A percentile compares a stretch with the other conserved stretches of the same genome.
Conservation (phyloP, 306 rosid genomes). For the Crataegus laevigata region DNA sequence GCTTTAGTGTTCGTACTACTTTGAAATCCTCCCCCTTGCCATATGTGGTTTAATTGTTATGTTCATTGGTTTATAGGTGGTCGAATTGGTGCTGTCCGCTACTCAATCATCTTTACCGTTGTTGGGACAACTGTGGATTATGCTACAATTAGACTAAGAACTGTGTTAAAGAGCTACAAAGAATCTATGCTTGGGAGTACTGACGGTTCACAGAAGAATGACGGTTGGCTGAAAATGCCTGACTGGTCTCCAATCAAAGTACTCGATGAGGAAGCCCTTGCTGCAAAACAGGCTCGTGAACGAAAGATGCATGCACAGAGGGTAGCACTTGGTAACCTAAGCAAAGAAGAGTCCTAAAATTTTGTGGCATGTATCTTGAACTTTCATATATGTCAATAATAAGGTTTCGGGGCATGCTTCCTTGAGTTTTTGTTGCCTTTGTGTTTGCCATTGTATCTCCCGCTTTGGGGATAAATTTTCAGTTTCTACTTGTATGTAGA, state of each 20-base stretch:
- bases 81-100: constrained; percentile 61
- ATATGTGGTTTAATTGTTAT: background rate
- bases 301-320: constrained; percentile 54
- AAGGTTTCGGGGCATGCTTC: background rate
- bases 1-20: background rate
- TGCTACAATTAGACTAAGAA: constrained; percentile 34
- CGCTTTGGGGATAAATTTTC: background rate
- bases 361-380: background rate
- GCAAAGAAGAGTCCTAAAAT: constrained; percentile 54
- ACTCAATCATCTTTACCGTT: constrained; percentile 52
- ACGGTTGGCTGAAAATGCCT: constrained; percentile 59
- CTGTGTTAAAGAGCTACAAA: constrained; percentile 29
- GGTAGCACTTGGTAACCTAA: constrained; percentile 44
- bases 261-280: constrained; percentile 79
- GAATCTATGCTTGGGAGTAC: constrained; percentile 31
- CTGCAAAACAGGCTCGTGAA: constrained; percentile 66
- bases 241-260: constrained; percentile 84
- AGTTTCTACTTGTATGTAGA: background rate
- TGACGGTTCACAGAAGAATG: constrained; percentile 22
- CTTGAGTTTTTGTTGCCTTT: background rate
- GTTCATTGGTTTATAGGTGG: constrained; percentile 51
- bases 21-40: background rate
- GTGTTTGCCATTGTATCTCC: background rate
- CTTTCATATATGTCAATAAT: background rate
- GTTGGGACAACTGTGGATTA: constrained; percentile 72